Evolutionary conservation across 306 rosid species (phyloP).

Genomic region (Clitoria ternatea): DNA sequence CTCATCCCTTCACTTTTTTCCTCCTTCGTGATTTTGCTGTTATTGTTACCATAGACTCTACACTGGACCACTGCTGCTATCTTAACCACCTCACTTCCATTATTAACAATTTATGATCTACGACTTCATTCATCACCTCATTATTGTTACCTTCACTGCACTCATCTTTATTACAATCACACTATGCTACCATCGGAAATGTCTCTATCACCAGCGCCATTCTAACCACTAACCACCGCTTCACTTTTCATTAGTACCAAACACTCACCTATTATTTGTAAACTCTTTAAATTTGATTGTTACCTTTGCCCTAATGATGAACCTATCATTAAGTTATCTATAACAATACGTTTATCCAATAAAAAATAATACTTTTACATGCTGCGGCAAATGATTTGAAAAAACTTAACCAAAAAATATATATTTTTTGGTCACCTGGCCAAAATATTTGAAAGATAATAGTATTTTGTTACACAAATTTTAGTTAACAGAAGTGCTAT

Average conservation of each 20-base stretch:
- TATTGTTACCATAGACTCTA: not conserved
- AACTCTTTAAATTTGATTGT: slow-evolving; percentile 30
- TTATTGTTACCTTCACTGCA: slow-evolving; percentile 24
- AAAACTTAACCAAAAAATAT: too few relatives aligned
- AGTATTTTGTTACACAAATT: too few relatives aligned
- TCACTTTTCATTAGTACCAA: slow-evolving; percentile 24
- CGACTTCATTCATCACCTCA: not conserved
- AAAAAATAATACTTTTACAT: not conserved
- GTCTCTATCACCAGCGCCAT: slow-evolving; percentile 22
- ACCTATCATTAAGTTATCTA: not conserved
- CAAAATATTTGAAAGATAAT: too few relatives aligned
- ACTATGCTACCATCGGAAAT: not conserved
- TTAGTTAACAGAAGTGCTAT: too few relatives aligned
- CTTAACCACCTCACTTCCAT: slow-evolving; percentile 1
- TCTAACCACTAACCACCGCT: slow-evolving; percentile 19
- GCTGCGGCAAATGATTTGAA: too few relatives aligned
- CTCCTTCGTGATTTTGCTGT: not conserved
- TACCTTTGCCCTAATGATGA: slow-evolving; percentile 15
- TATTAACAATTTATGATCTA: slow-evolving; percentile 10
- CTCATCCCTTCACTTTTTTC: not conserved
- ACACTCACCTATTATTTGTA: slow-evolving; percentile 9
- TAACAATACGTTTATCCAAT: too few relatives aligned
- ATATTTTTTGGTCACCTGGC: too few relatives aligned
- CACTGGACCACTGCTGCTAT: not conserved
- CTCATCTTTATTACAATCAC: slow-evolving; percentile 26